A percentile compares a stretch with the other conserved stretches of the same genome.
Evolutionary conservation across 257 asterid species (phyloP).

Genomic region (Solanum infundibuliforme): DNA sequence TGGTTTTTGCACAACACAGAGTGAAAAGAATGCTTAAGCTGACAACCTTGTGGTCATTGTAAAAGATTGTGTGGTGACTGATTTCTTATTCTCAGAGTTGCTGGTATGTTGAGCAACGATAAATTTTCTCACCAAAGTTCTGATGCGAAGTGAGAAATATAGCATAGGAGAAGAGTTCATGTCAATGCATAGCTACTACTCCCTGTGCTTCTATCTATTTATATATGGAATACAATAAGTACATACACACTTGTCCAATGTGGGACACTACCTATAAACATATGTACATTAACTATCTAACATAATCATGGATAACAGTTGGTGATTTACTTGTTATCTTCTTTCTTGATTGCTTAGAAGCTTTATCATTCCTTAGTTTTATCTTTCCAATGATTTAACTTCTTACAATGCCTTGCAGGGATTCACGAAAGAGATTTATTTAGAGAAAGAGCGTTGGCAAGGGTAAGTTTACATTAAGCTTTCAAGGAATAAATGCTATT

Average conservation of each 20-base stretch:
- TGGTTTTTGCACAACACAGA: neutral
- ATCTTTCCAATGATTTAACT: neutral
- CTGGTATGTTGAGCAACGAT: neutral
- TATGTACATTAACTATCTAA: neutral
- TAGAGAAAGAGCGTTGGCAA: constrained; percentile 95
- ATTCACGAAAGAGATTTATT: constrained; percentile 83
- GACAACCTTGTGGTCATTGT: neutral
- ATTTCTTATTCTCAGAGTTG: neutral
- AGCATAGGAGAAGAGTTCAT: neutral
- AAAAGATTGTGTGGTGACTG: neutral
- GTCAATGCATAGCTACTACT: neutral
- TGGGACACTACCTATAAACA: neutral
- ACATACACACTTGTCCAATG: neutral
- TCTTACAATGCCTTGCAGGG: constrained; percentile 39
- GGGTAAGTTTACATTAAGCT: constrained; percentile 49
- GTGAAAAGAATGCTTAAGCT: neutral
- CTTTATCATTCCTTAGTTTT: neutral
- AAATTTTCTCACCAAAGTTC: neutral
- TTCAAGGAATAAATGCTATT: neutral
- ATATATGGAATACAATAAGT: neutral
- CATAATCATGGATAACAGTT: neutral
- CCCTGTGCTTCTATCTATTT: neutral
- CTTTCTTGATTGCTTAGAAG: neutral
- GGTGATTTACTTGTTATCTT: neutral
- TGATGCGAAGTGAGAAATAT: neutral